Conservation (phyloP, 1,284 basidiomycete species). For the Termitomyces sp. region DNA sequence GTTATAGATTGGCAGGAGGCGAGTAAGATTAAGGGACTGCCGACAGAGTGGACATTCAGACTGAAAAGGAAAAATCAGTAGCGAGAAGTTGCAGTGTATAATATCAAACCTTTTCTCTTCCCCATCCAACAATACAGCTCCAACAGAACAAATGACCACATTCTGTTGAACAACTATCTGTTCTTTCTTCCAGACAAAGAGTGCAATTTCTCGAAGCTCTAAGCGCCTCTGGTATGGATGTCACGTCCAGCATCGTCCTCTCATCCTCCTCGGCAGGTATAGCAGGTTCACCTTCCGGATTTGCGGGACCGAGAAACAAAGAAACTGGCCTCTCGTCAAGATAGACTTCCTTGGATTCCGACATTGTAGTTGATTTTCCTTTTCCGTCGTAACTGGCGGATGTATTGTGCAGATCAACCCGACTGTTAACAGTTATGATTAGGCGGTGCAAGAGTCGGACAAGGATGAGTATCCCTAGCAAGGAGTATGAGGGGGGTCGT, state of each 20-base stretch:
- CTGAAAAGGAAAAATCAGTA: conserved; percentile 32
- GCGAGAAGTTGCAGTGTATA: background rate
- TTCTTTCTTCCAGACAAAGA: conserved; percentile 80
- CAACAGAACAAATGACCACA: conserved; percentile 95
- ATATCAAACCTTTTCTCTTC: conserved; percentile 71
- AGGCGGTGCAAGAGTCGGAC: conserved; percentile 68
- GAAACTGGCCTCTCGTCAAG: conserved; percentile 65
- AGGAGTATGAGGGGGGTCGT: conserved; percentile 77
- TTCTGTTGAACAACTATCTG: conserved; percentile 81
- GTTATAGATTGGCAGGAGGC: conserved; percentile 81
- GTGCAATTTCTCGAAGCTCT: conserved; percentile 76
- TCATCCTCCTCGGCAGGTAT: conserved; percentile 65
- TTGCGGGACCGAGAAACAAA: conserved; percentile 47
- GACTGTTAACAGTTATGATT: conserved; percentile 37
- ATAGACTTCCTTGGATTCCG: conserved; percentile 45
- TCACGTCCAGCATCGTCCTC: conserved; percentile 58
- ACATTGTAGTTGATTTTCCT: conserved; percentile 23
- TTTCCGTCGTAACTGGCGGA: conserved; percentile 24
- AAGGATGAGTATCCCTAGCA: conserved; percentile 74
- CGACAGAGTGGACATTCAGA: conserved; percentile 86
- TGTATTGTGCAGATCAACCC: conserved; percentile 12
- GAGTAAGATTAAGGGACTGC: conserved; percentile 70
- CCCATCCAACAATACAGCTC: conserved; percentile 88
- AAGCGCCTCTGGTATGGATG: conserved; percentile 43
- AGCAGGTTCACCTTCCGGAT: conserved; percentile 47